These are phyloP conservation scores for Typha latifolia DNA, from an alignment of 176 grass and related monocot genomes.

Conservation along the genomic window DNA sequence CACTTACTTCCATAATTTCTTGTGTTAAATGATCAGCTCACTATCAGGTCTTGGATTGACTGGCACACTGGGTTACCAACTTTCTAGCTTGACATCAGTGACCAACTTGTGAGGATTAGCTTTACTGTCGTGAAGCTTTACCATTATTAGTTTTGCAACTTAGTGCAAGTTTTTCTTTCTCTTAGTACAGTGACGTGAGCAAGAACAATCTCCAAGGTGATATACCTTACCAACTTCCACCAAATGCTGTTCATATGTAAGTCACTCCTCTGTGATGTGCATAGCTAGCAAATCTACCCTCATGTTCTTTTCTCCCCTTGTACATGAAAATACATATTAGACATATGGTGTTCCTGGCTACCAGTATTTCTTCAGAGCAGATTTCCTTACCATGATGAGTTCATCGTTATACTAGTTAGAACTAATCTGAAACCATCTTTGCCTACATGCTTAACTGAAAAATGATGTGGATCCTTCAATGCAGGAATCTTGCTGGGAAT, in stretches of 20 bases:
- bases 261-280: constrained; percentile 11
- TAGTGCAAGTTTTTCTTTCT: constrained; percentile 55
- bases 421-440: background rate
- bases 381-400: background rate
- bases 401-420: background rate
- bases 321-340: too few relatives aligned
- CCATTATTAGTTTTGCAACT: constrained; percentile 39
- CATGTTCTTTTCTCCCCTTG: too few relatives aligned
- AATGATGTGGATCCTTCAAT: constrained; percentile 5
- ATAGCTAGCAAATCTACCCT: constrained; percentile 4
- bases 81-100: constrained; percentile 74
- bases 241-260: constrained; percentile 71
- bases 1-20: constrained; percentile 17
- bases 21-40: constrained; percentile 37
- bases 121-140: constrained; percentile 16
- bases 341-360: too few relatives aligned
- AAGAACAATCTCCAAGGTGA: constrained; percentile 84
- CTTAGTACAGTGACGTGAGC: constrained; percentile 90
- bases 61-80: constrained; percentile 69
- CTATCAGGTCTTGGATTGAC: constrained; percentile 63
- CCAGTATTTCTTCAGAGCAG: background rate
- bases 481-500: constrained; percentile 74
- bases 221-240: constrained; percentile 86
- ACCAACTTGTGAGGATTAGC: constrained; percentile 89
- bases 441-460: constrained; percentile 10